phyloP scores from a whole-genome alignment of 1,284 basidiomycete genomes.

The Leucocoprinus gongylophorus region DNA sequence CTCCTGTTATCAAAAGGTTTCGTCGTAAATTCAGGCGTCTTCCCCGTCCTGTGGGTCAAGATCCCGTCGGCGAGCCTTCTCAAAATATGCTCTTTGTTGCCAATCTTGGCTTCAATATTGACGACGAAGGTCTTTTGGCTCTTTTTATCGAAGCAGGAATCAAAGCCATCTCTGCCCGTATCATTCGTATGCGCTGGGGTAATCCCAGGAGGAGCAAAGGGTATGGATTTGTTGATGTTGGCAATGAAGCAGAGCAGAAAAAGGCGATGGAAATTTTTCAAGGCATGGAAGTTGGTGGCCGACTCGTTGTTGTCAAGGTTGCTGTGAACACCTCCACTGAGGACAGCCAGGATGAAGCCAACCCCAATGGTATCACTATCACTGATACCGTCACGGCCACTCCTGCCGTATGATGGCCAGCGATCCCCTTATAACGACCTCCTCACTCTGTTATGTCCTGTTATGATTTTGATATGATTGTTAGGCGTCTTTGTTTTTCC shows the following conservation, averaged over 20 bases:
- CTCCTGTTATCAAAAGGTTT: conserved; percentile 40
- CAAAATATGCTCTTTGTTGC: conserved; percentile 89
- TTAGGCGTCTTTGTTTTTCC: conserved; percentile 11
- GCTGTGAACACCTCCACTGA: conserved; percentile 64
- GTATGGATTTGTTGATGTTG: conserved; percentile 92
- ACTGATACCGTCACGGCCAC: conserved; percentile 15
- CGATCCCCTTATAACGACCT: conserved; percentile 20
- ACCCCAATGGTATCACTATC: conserved; percentile 18
- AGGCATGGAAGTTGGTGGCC: conserved; percentile 76
- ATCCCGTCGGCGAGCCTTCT: conserved; percentile 72
- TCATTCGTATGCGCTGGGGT: conserved; percentile 79
- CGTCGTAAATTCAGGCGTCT: conserved; percentile 57
- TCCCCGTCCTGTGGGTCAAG: conserved; percentile 63
- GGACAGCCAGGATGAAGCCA: conserved; percentile 36
- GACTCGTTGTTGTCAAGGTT: conserved; percentile 81
- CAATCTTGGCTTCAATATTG: conserved; percentile 89
- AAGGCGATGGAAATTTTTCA: conserved; percentile 79
- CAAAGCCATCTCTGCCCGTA: conserved; percentile 74
- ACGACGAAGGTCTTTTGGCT: conserved; percentile 67
- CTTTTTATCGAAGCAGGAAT: conserved; percentile 83
- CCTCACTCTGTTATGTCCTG: conserved; percentile 15
- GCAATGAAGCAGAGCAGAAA: conserved; percentile 74
- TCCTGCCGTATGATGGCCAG: conserved; percentile 23
- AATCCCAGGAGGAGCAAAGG: conserved; percentile 82
- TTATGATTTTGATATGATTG: conserved; percentile 17